These are phyloP conservation scores for Glomus cerebriforme DNA, from an alignment of 192 early-diverging fungal genomes.

Conservation along the genomic window DNA sequence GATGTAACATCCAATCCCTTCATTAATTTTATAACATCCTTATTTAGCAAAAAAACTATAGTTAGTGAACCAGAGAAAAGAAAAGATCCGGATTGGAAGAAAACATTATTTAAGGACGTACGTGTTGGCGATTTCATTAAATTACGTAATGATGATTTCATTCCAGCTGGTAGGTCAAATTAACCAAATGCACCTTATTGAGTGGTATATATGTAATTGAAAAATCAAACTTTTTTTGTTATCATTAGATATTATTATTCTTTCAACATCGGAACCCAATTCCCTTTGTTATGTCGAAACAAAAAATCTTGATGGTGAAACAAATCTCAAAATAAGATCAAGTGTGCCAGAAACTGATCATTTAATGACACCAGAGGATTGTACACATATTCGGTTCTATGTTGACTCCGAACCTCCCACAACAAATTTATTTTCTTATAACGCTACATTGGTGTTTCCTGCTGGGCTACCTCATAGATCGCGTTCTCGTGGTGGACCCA, in stretches of 20 bases:
- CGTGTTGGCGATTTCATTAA: constrained; percentile 89
- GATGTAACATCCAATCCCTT: background rate
- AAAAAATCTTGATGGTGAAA: constrained; percentile 81
- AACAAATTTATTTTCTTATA: constrained; percentile 62
- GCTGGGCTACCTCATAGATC: constrained; percentile 15
- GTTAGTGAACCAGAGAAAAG: background rate
- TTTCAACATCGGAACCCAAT: constrained; percentile 68
- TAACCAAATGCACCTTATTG: background rate
- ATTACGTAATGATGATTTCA: constrained; percentile 77
- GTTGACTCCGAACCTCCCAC: constrained; percentile 66
- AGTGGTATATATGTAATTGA: background rate
- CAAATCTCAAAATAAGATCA: constrained; percentile 73
- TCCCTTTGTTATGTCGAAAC: constrained; percentile 73
- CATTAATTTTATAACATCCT: constrained; percentile 29
- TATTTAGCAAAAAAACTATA: background rate
- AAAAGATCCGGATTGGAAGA: constrained; percentile 49
- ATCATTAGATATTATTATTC: constrained; percentile 62
- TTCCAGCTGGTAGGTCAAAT: constrained; percentile 70
- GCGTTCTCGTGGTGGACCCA: constrained; percentile 8
- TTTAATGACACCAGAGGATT: constrained; percentile 58
- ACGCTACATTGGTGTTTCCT: constrained; percentile 55
- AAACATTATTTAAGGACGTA: constrained; percentile 67
- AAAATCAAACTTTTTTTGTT: background rate
- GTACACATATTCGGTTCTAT: constrained; percentile 42
- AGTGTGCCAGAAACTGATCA: constrained; percentile 52